These are phyloP conservation scores for Glonium stellatum DNA, from an alignment of 495 filamentous ascomycete species.

Conservation along the genomic window DNA sequence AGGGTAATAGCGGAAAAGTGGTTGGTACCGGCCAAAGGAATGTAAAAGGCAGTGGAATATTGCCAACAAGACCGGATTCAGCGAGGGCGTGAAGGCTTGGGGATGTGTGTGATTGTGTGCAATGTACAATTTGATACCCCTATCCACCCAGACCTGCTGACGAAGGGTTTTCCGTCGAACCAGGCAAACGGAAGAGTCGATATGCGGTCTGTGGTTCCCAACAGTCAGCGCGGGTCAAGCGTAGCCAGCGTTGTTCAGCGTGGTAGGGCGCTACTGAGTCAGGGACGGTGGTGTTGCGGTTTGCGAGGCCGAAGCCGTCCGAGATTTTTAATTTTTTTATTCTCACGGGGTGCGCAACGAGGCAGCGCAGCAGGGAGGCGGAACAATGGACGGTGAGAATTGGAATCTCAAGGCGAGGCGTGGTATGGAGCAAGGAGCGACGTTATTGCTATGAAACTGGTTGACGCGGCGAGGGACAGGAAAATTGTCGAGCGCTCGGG, in stretches of 20 bases:
- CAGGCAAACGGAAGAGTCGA: neutral
- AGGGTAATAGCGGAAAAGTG: slow-evolving; percentile 23
- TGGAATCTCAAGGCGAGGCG: neutral
- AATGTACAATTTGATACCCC: neutral
- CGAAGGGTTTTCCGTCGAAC: neutral
- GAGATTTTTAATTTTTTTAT: neutral
- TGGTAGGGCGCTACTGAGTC: neutral
- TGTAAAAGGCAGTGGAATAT: slow-evolving; percentile 23
- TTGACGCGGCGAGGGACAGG: neutral
- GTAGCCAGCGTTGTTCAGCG: slow-evolving; percentile 1
- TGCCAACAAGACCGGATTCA: slow-evolving; percentile 28
- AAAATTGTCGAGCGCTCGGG: slow-evolving; percentile 8
- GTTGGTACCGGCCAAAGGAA: slow-evolving; percentile 32
- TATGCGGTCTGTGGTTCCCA: neutral
- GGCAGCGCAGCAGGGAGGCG: slow-evolving; percentile 4
- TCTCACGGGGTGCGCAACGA: slow-evolving; percentile 1
- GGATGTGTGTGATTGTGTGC: neutral
- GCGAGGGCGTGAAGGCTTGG: slow-evolving; percentile 1
- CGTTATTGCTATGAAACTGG: slow-evolving; percentile 13
- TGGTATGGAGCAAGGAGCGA: slow-evolving; percentile 21
- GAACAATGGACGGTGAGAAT: slow-evolving; percentile 2
- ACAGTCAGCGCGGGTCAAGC: neutral
- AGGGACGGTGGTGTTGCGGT: neutral
- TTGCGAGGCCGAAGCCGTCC: neutral
- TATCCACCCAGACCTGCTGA: slow-evolving; percentile 11